Evolutionary conservation across 352 stramenopile genomes (phyloP).

Genomic region (Globisporangium heterothallicum): DNA sequence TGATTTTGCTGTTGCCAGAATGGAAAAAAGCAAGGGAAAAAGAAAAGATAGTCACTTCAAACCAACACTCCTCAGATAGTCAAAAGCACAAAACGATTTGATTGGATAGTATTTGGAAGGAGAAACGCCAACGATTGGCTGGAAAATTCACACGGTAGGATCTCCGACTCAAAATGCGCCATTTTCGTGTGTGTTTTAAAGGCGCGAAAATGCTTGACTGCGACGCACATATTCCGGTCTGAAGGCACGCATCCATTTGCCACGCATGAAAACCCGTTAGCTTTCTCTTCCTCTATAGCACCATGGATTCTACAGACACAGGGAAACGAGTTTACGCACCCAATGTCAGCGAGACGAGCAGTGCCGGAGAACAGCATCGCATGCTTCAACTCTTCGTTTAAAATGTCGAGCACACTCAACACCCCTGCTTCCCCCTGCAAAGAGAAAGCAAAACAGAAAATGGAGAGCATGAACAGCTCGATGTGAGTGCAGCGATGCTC

Average conservation of each 20-base stretch:
- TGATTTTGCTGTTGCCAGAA: neutral
- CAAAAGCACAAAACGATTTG: neutral
- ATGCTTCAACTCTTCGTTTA: slow-evolving; percentile 91
- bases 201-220: slow-evolving; percentile 11
- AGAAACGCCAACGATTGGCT: neutral
- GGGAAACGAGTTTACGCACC: slow-evolving; percentile 24
- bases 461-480: neutral
- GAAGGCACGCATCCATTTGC: neutral
- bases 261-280: neutral
- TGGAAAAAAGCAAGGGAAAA: neutral
- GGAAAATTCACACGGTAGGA: neutral
- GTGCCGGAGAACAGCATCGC: slow-evolving; percentile 88
- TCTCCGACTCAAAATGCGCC: neutral
- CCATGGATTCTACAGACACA: neutral
- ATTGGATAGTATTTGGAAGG: neutral
- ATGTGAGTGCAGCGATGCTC: no score
- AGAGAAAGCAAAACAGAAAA: neutral
- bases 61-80: no score
- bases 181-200: no score
- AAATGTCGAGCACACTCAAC: slow-evolving; percentile 81
- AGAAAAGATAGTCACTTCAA: neutral
- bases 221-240: slow-evolving; percentile 32
- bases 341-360: slow-evolving; percentile 59
- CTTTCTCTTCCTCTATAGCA: neutral
- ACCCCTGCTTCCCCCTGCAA: slow-evolving; percentile 82